Evolutionary conservation across 139 green algal species (phyloP), one percentile per base, ranked within the genome.

Genomic region (Zygnema cylindricum): DNA sequence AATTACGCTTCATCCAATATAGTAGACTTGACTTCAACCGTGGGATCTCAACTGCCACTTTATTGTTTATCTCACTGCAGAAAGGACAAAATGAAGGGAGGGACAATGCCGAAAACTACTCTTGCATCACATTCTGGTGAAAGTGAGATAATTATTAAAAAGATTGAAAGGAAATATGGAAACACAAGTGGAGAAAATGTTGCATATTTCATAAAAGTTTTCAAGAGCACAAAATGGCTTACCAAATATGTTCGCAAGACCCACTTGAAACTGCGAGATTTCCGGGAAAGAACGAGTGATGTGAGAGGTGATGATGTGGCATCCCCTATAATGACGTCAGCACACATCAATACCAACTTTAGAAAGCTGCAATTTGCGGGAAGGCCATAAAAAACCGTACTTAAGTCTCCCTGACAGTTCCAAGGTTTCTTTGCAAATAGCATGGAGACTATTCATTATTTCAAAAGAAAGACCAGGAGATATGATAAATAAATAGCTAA

Each of bases 271-370:
- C 41, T 69, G 35, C 1, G 84, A 1, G 25, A 89, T 86, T 43
- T 89, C 84, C 16, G 84, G 69, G 11, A 89, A 25, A 33, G 69
- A 38, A 32, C 41, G 23, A 22, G 33, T 55, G 55, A 89, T 89
- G 21, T 89, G 69, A 23, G 69, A 85, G 0, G 84, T 89, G 84
- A 89, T 85, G 23, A 89, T 71, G 69, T 89, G 84, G 84, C 84
- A 89, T 16, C 84, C 84, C 23, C 84, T 89, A 69, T 36, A 39
- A 35, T 71, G 21, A 16, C 36, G 11, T 23, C 7, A 41, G 7
- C 11, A 7, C 3, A 79, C 36, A 7, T 16, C 71, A 79, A 11
- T n/a, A 54, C 71, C 71, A 79, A 79, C 11, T 23, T 79, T 11
- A 79, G 36, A 41, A 43, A 7, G 7, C 36, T 11, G 7, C 38